Conservation (phyloP, 2,329 filamentous ascomycete genomes). For the Monascus ruber region DNA sequence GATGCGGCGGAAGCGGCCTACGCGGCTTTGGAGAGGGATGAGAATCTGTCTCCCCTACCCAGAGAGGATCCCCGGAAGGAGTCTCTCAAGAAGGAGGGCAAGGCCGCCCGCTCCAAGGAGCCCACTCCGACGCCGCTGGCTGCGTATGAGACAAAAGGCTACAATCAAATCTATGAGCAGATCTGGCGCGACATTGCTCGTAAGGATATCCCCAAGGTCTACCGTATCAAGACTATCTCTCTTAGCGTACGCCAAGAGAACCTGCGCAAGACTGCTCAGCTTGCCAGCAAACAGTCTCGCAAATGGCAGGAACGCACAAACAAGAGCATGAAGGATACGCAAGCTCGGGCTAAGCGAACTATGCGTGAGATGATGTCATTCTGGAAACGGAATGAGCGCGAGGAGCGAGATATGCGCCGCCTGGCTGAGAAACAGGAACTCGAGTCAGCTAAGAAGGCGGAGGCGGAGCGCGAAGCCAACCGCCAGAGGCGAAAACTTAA, state of each 20-base stretch:
- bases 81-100: constrained; percentile 33
- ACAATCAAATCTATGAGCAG: constrained; percentile 93
- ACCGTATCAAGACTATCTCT: constrained; percentile 75
- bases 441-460: constrained; percentile 90
- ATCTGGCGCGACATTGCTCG: constrained; percentile 92
- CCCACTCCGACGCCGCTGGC: constrained; percentile 42
- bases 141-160: constrained; percentile 76
- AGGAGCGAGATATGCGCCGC: constrained; percentile 89
- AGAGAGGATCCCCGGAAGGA: constrained; percentile 43
- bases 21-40: constrained; percentile 48
- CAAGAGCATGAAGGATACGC: constrained; percentile 96
- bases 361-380: constrained; percentile 99
- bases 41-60: constrained; percentile 40
- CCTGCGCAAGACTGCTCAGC: constrained; percentile 89
- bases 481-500: constrained; percentile 98
- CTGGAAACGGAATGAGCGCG: constrained; percentile 97
- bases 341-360: constrained; percentile 89
- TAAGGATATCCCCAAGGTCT: constrained; percentile 88
- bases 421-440: constrained; percentile 91
- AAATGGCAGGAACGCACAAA: constrained; percentile 96
- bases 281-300: constrained; percentile 93
- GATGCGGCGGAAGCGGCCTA: constrained; percentile 78
- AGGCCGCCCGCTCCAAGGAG: constrained; percentile 30
- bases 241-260: constrained; percentile 85
- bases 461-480: constrained; percentile 94